Evolutionary conservation across 2,329 filamentous ascomycete species (phyloP).

Genomic region (Apiospora phragmitis): DNA sequence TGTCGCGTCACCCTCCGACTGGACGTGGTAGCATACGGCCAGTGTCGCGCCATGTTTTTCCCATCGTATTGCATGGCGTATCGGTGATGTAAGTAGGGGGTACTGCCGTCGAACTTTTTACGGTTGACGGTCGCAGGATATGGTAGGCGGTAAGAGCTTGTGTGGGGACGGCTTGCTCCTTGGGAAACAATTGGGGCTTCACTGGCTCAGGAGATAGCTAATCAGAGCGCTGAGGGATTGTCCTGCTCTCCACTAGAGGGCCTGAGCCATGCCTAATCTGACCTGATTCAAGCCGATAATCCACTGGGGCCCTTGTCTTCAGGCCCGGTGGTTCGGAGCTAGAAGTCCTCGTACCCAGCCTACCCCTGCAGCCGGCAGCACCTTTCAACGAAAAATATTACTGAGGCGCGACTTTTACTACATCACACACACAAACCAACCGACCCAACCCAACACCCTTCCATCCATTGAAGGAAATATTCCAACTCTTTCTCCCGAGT

Average conservation of each 20-base stretch:
- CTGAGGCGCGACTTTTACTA: slow-evolving; percentile 4
- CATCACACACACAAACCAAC: neutral
- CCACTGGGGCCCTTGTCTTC: neutral
- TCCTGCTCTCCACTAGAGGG: neutral
- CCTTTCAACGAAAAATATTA: neutral
- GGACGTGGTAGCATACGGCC: neutral
- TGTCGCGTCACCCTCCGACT: neutral
- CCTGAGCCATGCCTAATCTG: neutral
- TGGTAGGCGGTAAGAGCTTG: slow-evolving; percentile 2
- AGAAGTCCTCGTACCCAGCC: neutral
- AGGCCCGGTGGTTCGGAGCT: neutral
- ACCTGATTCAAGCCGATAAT: neutral
- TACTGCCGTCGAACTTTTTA: neutral
- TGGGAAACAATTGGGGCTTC: neutral
- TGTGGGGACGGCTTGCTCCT: neutral
- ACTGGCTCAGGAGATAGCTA: neutral
- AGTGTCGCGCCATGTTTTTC: neutral
- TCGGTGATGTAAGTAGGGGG: neutral
- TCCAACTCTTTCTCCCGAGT: neutral
- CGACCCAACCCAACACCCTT: neutral
- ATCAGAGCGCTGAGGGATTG: neutral
- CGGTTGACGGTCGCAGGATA: neutral
- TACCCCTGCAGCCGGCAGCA: neutral
- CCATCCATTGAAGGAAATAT: neutral
- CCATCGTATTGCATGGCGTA: neutral